Evolutionary conservation across 2,329 filamentous ascomycete genomes (phyloP).

Genomic region (Xylaria sp.): DNA sequence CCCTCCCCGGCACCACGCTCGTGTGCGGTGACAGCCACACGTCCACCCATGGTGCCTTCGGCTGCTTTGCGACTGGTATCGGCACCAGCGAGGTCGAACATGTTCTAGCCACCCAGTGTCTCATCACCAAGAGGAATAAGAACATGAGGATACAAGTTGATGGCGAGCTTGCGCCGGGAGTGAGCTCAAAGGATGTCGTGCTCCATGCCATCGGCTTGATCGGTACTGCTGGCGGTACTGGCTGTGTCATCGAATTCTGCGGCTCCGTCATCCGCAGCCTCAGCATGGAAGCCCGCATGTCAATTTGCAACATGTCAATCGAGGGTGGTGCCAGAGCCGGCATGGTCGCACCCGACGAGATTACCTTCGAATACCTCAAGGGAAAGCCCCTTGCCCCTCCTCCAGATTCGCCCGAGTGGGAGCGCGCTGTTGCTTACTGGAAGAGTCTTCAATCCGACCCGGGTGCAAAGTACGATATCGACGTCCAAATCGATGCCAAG

Average conservation of each 20-base stretch:
- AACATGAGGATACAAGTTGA: slow-evolving; percentile 99
- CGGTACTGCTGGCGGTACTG: slow-evolving; percentile 93
- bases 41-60: slow-evolving; percentile 97
- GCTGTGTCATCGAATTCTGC: slow-evolving; percentile 96
- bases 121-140: slow-evolving; percentile 95
- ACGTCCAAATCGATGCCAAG: slow-evolving; percentile 89
- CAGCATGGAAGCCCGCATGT: slow-evolving; percentile 98
- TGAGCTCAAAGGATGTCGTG: slow-evolving; percentile 95
- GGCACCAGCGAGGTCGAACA: slow-evolving; percentile 99
- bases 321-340: slow-evolving; percentile 95
- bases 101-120: slow-evolving; percentile 93
- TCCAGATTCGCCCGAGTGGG: slow-evolving; percentile 86
- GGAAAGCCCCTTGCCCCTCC: slow-evolving; percentile 88
- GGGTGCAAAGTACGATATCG: slow-evolving; percentile 89
- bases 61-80: slow-evolving; percentile 93
- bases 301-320: slow-evolving; percentile 99
- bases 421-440: slow-evolving; percentile 90
- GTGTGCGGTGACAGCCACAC: slow-evolving; percentile 99
- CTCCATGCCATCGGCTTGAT: slow-evolving; percentile 93
- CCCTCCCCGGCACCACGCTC: slow-evolving; percentile 93
- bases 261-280: slow-evolving; percentile 89
- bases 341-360: slow-evolving; percentile 96
- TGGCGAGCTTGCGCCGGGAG: slow-evolving; percentile 87
- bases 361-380: slow-evolving; percentile 95
- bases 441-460: slow-evolving; percentile 83